Conservation (phyloP, 169 alveolate genomes). For the Eimeria sp. region DNA sequence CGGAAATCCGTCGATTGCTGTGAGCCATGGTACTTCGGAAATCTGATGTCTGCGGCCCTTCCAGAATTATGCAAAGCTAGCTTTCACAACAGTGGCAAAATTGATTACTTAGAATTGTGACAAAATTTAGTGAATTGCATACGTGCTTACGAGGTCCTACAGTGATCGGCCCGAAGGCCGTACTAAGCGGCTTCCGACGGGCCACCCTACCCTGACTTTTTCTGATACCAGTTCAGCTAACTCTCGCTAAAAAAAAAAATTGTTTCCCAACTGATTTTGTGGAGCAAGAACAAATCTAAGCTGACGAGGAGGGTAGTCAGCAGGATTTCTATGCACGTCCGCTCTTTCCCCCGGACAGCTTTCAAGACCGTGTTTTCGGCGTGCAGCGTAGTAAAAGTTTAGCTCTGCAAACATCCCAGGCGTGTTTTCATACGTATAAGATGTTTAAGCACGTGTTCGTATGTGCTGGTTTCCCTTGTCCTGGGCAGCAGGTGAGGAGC, state of each 20-base stretch:
- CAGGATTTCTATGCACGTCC: background rate
- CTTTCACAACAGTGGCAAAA: background rate
- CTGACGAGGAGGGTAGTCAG: background rate
- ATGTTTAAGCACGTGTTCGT: background rate
- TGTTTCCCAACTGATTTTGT: background rate
- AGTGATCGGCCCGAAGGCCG: background rate
- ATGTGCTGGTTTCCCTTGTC: background rate
- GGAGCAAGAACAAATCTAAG: background rate
- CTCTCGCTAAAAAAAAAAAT: no score
- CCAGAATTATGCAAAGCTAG: background rate
- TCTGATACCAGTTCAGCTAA: background rate
- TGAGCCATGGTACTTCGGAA: constrained; percentile 10
- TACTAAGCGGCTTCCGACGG: background rate
- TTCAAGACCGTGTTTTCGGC: background rate
- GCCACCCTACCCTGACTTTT: background rate
- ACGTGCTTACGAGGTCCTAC: background rate
- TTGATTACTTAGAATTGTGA: background rate
- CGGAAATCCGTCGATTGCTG: background rate
- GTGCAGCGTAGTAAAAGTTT: background rate
- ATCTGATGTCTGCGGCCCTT: background rate
- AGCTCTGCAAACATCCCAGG: background rate
- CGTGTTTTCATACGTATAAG: background rate
- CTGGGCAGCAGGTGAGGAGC: background rate
- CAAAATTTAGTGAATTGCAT: background rate
- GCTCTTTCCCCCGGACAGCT: background rate